Percentiles rank a stretch among this genome's conserved stretches.
Conservation (phyloP, 345 rosid genomes). For the Nephelium lappaceum region DNA sequence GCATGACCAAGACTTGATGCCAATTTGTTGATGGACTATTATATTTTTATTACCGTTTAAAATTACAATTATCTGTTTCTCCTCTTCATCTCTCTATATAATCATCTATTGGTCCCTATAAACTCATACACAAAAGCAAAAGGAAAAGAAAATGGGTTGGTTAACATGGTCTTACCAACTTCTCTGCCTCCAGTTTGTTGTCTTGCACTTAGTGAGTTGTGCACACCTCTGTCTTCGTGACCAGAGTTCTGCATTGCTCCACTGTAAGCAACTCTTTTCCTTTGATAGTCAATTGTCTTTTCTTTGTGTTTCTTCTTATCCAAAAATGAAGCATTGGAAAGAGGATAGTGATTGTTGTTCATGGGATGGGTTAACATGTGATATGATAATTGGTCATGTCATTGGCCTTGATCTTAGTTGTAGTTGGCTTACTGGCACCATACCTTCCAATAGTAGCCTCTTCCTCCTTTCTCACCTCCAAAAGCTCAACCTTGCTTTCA, state of each 20-base stretch:
- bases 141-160: neutral
- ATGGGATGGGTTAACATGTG: constrained; percentile 32
- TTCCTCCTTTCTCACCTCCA: constrained; percentile 27
- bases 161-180: neutral
- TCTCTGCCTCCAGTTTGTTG: neutral
- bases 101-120: too few species aligned
- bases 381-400: constrained; percentile 8
- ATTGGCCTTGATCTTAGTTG: too few species aligned
- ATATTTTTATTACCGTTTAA: too few species aligned
- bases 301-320: neutral
- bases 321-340: constrained; percentile 13
- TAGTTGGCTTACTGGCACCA: too few species aligned
- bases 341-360: constrained; percentile 21
- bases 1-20: too few species aligned
- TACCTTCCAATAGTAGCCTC: too few species aligned
- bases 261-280: constrained; percentile 10
- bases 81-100: too few species aligned
- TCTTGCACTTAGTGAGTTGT: neutral
- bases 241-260: constrained; percentile 7
- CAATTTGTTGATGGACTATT: too few species aligned
- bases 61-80: too few species aligned
- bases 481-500: constrained; percentile 25
- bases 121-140: too few species aligned
- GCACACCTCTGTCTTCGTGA: neutral
- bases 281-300: neutral